Percentiles rank a stretch among this genome's conserved stretches.
Evolutionary conservation across 2,329 filamentous ascomycete species (phyloP).

Genomic region (Hymenoscyphus albidus): DNA sequence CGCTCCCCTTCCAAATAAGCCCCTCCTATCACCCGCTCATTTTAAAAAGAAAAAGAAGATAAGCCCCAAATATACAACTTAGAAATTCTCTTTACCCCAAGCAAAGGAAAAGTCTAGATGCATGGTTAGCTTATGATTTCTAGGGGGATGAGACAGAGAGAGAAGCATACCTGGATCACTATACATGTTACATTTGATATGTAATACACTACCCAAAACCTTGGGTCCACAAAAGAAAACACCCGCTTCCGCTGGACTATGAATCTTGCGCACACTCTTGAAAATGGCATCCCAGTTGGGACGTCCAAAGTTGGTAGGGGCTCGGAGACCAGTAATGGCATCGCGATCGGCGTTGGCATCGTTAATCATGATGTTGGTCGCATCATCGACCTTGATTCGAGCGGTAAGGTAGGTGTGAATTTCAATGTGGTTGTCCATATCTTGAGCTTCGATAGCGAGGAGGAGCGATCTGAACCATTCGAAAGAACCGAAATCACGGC

Average conservation of each 20-base stretch:
- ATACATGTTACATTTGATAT: constrained; percentile 85
- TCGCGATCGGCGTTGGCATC: constrained; percentile 81
- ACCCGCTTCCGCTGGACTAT: constrained; percentile 67
- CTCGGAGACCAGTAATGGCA: constrained; percentile 76
- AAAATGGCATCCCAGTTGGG: constrained; percentile 93
- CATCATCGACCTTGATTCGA: constrained; percentile 81
- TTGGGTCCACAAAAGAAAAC: constrained; percentile 88
- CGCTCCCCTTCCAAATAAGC: too few species aligned
- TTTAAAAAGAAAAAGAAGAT: too few species aligned
- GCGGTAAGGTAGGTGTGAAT: constrained; percentile 87
- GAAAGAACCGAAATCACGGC: constrained; percentile 81
- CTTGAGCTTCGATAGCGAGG: constrained; percentile 80
- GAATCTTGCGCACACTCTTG: constrained; percentile 75
- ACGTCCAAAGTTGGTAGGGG: constrained; percentile 79
- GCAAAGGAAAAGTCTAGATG: constrained; percentile 31
- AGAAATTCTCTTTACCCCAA: constrained; percentile 52
- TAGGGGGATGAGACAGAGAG: background rate
- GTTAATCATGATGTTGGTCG: constrained; percentile 91
- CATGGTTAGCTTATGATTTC: constrained; percentile 5
- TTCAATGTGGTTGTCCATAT: constrained; percentile 78
- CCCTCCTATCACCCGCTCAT: too few species aligned
- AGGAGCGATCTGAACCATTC: constrained; percentile 87
- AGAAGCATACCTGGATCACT: constrained; percentile 69
- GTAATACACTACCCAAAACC: constrained; percentile 69
- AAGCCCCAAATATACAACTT: constrained; percentile 14